Percentiles rank a stretch among this genome's conserved stretches.
Evolutionary conservation across 805 yeast genomes (phyloP).

Genomic region (Ogataea minuta): DNA sequence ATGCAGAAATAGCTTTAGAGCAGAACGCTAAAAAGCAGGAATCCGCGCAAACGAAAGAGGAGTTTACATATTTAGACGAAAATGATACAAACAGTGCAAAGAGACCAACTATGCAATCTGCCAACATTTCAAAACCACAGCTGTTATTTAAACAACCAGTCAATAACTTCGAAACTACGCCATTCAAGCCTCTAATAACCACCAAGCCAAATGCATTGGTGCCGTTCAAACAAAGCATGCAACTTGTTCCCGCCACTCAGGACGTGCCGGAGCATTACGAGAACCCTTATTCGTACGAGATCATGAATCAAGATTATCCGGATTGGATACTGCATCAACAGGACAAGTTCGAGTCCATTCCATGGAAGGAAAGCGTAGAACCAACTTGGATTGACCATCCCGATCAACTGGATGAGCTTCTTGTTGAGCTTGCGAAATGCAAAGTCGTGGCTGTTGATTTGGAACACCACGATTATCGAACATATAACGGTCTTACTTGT

Average conservation of each 20-base stretch:
- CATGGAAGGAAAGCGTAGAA: conserved; percentile 56
- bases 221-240: conserved; percentile 52
- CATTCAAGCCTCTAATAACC: conserved; percentile 74
- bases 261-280: conserved; percentile 57
- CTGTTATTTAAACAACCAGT: conserved; percentile 51
- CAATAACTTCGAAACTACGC: conserved; percentile 62
- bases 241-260: conserved; percentile 37
- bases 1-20: conserved; percentile 68
- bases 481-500: conserved; percentile 88
- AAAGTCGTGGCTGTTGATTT: conserved; percentile 86
- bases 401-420: conserved; percentile 51
- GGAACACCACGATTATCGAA: conserved; percentile 91
- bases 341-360: conserved; percentile 49
- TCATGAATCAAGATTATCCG: conserved; percentile 68
- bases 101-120: conserved; percentile 11
- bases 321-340: conserved; percentile 43
- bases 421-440: conserved; percentile 47
- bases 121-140: conserved; percentile 61
- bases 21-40: conserved; percentile 30
- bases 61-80: conserved; percentile 53
- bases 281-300: conserved; percentile 83
- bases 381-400: conserved; percentile 72
- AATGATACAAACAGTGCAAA: conserved; percentile 36
- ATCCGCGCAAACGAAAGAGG: conserved; percentile 15
- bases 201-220: conserved; percentile 69